Evolutionary conservation across 2,329 filamentous ascomycete genomes (phyloP).

Genomic region (Alternaria ethzedia): DNA sequence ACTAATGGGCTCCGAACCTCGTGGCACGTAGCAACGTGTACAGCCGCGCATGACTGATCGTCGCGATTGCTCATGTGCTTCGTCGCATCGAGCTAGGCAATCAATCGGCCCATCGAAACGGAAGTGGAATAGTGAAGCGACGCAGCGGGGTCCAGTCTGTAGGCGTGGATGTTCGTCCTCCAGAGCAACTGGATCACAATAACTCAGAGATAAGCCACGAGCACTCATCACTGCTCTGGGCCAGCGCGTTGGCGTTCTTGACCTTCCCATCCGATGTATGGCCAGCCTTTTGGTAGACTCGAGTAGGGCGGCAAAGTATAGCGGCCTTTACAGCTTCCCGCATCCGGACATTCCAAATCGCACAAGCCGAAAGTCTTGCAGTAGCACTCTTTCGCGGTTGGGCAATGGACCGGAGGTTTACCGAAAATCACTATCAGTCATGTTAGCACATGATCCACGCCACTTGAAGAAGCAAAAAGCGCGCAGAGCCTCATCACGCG

Average conservation of each 20-base stretch:
- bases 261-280: conserved; percentile 60
- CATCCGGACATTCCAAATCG: conserved; percentile 50
- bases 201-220: background rate
- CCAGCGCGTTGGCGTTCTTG: conserved; percentile 38
- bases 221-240: conserved; percentile 25
- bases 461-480: background rate
- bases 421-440: conserved; percentile 44
- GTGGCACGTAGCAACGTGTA: background rate
- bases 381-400: conserved; percentile 67
- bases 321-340: conserved; percentile 60
- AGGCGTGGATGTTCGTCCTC: background rate
- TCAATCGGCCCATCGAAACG: background rate
- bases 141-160: background rate
- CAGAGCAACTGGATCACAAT: background rate
- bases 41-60: background rate
- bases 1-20: background rate
- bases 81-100: background rate
- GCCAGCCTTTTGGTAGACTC: conserved; percentile 67
- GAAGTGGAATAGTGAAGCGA: background rate
- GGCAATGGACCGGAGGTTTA: conserved; percentile 62
- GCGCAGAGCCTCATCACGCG: conserved; percentile 1
- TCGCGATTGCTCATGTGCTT: background rate
- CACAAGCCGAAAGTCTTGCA: conserved; percentile 72
- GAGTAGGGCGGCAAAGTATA: conserved; percentile 66
- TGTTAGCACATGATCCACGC: conserved; percentile 22